Base-by-base conservation (phyloP, 202 grass and related monocot species). In the Miscanthus sacchariflorus region DNA sequence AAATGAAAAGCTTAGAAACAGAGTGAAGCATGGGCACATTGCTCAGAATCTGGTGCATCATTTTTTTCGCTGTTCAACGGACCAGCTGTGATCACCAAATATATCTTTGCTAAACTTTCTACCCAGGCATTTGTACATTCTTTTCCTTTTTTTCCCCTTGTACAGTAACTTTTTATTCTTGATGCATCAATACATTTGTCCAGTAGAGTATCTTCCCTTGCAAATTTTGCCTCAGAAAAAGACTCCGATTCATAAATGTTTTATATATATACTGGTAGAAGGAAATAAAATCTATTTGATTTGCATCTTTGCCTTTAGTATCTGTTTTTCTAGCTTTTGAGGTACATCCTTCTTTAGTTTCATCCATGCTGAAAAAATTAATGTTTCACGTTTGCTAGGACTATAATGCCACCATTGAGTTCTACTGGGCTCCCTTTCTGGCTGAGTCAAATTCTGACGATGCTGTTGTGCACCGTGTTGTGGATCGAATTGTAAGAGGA, bases 341-440 rank as follows among this genome's bases (percentile, higher is more conserved):
- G 10, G 15, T 48, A 44, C 6, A 40, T 27, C 72, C 14, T 42
- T 21, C 68, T 6, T 74, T 21, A 52, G 4, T 40, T 38, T 74
- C 58, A 74, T 74, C 39, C 9, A 23, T 85, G 27, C 83, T 91
- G 73, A 83, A 68, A 40, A 40, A 36, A 25, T 68, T 65, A n/a
- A 36, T 49, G 30, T 21, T 83, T 6, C 2, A 67, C 84, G 30
- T 93, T 40, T 90, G 25, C n/a, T 66, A 99, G 97, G 88, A 96
- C 63, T 99, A 96, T 75, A 96, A 99, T 86, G 97, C 93, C 80
- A 95, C 94, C 8, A 95, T 99, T 80, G 97, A 99, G 82, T 99
- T 99, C 79, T 99, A 99, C 73, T 99, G 94, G 97, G 97, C 97
- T 76, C 97, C 97, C 2, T 99, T 99, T 76, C 90, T 99, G 33